These are phyloP conservation scores for Purshia tridentata DNA, from an alignment of 306 rosid species.

Conservation along the genomic window DNA sequence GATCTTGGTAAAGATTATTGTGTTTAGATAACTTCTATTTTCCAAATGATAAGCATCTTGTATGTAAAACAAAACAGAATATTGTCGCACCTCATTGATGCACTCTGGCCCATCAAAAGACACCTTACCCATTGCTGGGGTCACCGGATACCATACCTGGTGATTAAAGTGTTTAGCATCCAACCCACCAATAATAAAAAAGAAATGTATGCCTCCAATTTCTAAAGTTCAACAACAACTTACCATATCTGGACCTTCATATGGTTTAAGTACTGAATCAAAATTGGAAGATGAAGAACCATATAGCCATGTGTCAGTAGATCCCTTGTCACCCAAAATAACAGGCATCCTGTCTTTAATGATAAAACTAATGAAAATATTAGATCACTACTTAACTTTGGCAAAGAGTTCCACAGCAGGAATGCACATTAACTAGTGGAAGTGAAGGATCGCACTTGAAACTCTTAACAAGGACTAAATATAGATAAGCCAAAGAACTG, in stretches of 20 bases:
- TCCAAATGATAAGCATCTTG: slow-evolving; percentile 1
- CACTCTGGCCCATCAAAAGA: slow-evolving; percentile 89
- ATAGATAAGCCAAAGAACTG: background rate
- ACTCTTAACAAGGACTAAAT: slow-evolving; percentile 10
- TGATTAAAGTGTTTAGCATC: slow-evolving; percentile 13
- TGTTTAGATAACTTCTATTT: background rate
- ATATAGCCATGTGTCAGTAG: slow-evolving; percentile 69
- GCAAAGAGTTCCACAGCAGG: background rate
- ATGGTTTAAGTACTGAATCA: slow-evolving; percentile 64
- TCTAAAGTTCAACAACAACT: slow-evolving; percentile 22
- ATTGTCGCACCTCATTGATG: slow-evolving; percentile 63
- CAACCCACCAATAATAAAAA: background rate
- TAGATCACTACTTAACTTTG: slow-evolving; percentile 20
- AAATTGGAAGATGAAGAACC: slow-evolving; percentile 47
- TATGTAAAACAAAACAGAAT: background rate
- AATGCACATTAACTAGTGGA: background rate
- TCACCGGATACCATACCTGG: slow-evolving; percentile 86
- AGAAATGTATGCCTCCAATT: slow-evolving; percentile 7
- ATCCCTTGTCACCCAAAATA: slow-evolving; percentile 70
- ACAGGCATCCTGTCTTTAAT: slow-evolving; percentile 90
- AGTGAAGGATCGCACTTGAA: background rate
- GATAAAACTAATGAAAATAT: slow-evolving; percentile 19
- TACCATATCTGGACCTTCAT: slow-evolving; percentile 78
- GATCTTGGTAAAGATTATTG: background rate
- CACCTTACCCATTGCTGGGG: slow-evolving; percentile 78